Conservation (phyloP, 495 filamentous ascomycete genomes). For the Tuber calosporum region DNA sequence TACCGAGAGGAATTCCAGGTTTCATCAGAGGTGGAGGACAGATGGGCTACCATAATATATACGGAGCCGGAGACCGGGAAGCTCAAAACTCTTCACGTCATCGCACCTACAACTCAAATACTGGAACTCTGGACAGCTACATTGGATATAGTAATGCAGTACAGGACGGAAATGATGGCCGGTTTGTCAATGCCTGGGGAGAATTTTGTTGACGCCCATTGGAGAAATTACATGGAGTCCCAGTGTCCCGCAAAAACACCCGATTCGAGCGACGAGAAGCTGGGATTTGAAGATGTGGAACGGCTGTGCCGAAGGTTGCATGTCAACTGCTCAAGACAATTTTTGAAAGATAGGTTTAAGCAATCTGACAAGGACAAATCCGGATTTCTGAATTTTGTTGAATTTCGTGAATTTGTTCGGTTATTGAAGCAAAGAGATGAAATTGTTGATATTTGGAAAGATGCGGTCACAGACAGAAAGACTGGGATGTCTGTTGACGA, state of each 20-base stretch:
- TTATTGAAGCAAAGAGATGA: constrained; percentile 78
- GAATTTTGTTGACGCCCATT: constrained; percentile 68
- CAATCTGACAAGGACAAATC: constrained; percentile 58
- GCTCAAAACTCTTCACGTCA: constrained; percentile 64
- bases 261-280: constrained; percentile 54
- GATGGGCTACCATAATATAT: constrained; percentile 87
- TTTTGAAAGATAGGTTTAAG: constrained; percentile 67
- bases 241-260: constrained; percentile 53
- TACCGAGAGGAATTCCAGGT: constrained; percentile 78
- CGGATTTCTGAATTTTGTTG: constrained; percentile 60
- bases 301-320: constrained; percentile 78
- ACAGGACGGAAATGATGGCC: constrained; percentile 80
- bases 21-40: constrained; percentile 53
- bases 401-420: constrained; percentile 75
- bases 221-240: constrained; percentile 76
- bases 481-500: constrained; percentile 60
- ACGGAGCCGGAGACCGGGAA: constrained; percentile 60
- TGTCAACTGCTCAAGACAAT: constrained; percentile 72
- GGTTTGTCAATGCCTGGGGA: constrained; percentile 72
- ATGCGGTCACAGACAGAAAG: constrained; percentile 48
- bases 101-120: constrained; percentile 61
- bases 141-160: constrained; percentile 68
- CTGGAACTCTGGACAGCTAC: constrained; percentile 75
- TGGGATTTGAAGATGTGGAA: constrained; percentile 69
- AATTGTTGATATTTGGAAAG: constrained; percentile 61